Conservation (phyloP, 1,139 yeast species). For the Eremothecium coryli region DNA sequence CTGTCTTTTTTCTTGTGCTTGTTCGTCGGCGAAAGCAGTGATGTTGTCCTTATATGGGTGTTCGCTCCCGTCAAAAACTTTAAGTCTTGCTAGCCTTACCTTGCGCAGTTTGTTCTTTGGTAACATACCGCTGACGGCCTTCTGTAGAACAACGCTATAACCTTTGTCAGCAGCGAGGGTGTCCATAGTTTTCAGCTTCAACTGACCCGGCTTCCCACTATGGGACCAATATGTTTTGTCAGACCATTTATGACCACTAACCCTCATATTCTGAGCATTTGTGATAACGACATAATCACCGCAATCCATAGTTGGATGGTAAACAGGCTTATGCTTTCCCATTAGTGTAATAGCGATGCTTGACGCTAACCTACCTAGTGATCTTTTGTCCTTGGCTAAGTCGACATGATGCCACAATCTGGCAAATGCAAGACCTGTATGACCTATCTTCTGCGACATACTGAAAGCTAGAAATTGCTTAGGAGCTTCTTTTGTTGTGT, state of each 20-base stretch:
- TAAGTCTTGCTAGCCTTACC: slow-evolving; percentile 71
- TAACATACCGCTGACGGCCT: slow-evolving; percentile 93
- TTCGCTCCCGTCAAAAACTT: slow-evolving; percentile 78
- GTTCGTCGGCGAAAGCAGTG: slow-evolving; percentile 80
- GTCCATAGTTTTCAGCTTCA: slow-evolving; percentile 76
- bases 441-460: slow-evolving; percentile 32
- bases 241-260: slow-evolving; percentile 75
- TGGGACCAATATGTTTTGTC: slow-evolving; percentile 90
- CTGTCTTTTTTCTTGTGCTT: slow-evolving; percentile 32
- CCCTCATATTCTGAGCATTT: slow-evolving; percentile 70
- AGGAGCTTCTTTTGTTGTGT: too few species aligned
- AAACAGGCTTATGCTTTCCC: slow-evolving; percentile 95
- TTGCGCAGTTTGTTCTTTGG: slow-evolving; percentile 84
- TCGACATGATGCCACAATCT: slow-evolving; percentile 96
- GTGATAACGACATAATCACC: slow-evolving; percentile 98
- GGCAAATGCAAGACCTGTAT: slow-evolving; percentile 67
- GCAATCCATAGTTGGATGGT: slow-evolving; percentile 64
- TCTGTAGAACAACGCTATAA: slow-evolving; percentile 65
- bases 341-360: slow-evolving; percentile 78
- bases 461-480: too few species aligned
- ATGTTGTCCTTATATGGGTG: slow-evolving; percentile 80
- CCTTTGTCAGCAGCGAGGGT: slow-evolving; percentile 72
- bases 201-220: slow-evolving; percentile 81
- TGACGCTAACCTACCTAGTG: slow-evolving; percentile 88
- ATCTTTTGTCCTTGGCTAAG: slow-evolving; percentile 70